Conservation (phyloP, 148 eudicot genomes). For the Pouteria glomerata region DNA sequence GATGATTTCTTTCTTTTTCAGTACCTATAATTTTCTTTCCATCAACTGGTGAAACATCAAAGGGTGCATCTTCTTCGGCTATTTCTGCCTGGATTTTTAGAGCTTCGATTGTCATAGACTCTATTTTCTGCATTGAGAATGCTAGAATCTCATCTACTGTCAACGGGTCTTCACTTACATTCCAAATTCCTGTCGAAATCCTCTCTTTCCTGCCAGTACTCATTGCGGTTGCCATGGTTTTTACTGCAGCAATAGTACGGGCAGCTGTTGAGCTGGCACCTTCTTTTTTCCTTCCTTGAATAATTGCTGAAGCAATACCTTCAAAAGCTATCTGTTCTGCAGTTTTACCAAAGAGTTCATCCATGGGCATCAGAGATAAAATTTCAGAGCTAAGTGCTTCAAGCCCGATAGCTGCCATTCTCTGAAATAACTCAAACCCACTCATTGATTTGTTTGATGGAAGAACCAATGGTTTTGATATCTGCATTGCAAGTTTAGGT, state of each 20-base stretch:
- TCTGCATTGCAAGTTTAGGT: slow-evolving; percentile 89
- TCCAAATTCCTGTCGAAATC: slow-evolving; percentile 82
- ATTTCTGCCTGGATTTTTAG: slow-evolving; percentile 79
- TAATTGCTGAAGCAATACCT: slow-evolving; percentile 90
- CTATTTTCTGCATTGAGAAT: slow-evolving; percentile 77
- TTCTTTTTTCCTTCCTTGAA: slow-evolving; percentile 86
- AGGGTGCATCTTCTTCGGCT: slow-evolving; percentile 73
- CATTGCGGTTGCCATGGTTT: slow-evolving; percentile 66
- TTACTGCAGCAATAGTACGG: slow-evolving; percentile 59
- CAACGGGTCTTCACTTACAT: slow-evolving; percentile 54
- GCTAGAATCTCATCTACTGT: slow-evolving; percentile 66
- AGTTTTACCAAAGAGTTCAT: slow-evolving; percentile 77
- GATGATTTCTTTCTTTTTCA: slow-evolving; percentile 23
- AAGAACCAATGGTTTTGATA: slow-evolving; percentile 68
- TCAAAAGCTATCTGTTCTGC: slow-evolving; percentile 97
- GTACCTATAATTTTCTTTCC: slow-evolving; percentile 17
- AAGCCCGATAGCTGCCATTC: slow-evolving; percentile 66
- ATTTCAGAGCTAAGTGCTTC: slow-evolving; percentile 63
- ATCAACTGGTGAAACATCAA: slow-evolving; percentile 69
- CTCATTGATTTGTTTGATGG: slow-evolving; percentile 29
- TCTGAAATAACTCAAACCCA: slow-evolving; percentile 73
- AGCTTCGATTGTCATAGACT: slow-evolving; percentile 73
- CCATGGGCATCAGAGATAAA: slow-evolving; percentile 66
- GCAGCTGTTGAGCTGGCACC: slow-evolving; percentile 94
- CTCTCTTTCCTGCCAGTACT: slow-evolving; percentile 73